phyloP scores from a whole-genome alignment of 371 early-diverging fungal genomes.

The Mortierella sp. region DNA sequence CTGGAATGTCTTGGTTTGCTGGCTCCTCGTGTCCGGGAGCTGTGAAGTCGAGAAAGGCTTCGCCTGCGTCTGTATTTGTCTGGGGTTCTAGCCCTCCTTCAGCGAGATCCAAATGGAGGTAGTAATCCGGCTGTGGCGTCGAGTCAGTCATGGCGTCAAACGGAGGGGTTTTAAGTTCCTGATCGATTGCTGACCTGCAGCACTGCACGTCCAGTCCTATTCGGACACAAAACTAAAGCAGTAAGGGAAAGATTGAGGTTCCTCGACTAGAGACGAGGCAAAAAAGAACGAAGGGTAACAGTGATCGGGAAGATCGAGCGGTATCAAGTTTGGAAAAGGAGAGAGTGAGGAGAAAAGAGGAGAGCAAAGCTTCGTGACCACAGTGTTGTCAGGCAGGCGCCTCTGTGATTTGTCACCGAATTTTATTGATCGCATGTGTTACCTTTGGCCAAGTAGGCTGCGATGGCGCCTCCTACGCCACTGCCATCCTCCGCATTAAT shows the following conservation, averaged over 20 bases:
- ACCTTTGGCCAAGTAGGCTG: conserved; percentile 55
- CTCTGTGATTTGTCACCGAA: no score
- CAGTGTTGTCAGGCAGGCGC: no score
- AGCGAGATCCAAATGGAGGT: conserved; percentile 44
- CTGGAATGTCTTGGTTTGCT: not conserved
- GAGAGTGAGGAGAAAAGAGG: no score
- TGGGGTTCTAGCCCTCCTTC: conserved; percentile 28
- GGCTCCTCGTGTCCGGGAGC: conserved; percentile 7
- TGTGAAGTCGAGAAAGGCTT: conserved; percentile 29
- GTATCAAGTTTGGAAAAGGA: no score
- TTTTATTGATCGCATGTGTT: not conserved
- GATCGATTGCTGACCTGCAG: no score
- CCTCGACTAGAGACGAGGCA: no score
- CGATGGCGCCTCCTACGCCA: conserved; percentile 72
- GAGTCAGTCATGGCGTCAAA: conserved; percentile 25
- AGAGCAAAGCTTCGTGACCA: no score
- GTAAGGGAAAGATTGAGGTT: no score
- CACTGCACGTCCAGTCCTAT: no score
- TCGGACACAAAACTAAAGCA: no score
- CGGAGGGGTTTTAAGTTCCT: not conserved
- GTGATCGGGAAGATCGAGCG: no score
- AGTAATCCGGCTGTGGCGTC: conserved; percentile 41
- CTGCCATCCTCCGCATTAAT: conserved; percentile 65
- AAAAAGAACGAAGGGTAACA: no score
- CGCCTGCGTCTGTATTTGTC: conserved; percentile 5